Evolutionary conservation across 257 asterid species (phyloP), one percentile per base, ranked within the genome.

Genomic region (Gentiana macrophylla): DNA sequence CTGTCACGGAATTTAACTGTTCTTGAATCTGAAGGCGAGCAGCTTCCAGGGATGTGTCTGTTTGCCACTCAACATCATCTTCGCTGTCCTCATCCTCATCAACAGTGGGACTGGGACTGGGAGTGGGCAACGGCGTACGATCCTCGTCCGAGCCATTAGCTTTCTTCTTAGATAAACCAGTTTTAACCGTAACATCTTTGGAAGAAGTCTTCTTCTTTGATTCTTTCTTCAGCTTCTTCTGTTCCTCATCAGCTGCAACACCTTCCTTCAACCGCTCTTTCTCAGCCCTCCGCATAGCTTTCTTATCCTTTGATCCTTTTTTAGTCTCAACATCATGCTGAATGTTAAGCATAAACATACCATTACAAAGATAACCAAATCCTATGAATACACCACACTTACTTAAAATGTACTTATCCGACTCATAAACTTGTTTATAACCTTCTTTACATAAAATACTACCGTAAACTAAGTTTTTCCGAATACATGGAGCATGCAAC

Each of bases 241-340:
- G 73, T 75, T 86, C 94, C 56, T 86, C 95, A 41, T 86, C 95
- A 8, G 86, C 87, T 11, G 73, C 85, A 59, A 83, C 95, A 4
- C 95, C 95, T 68, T 86, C 94, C 77, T 83, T 86, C 38, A 86
- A 78, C 2, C 90, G 74, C 76, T 83, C 90, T 52, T 86, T 86
- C 72, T 86, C 90, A 46, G 94, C 93, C 78, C 94, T 78, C 74
- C 95, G 69, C 89, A 83, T 63, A 6, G 94, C 90, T 60, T 80
- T 86, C 77, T 86, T 82, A 70, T 86, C 89, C 51, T 86, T 83
- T 0, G 85, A 68, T 57, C 85, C 84, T 67, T 80, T 83, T 77
- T 82, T 85, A 0, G 80, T 52, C 62, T 86, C 95, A 0, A 15
- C 24, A 15, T 15, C 24, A 15, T 15, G 24, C 24, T 15, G 24